phyloP scores from a whole-genome alignment of 768 basidiomycete species.

The Russula olivacea region DNA sequence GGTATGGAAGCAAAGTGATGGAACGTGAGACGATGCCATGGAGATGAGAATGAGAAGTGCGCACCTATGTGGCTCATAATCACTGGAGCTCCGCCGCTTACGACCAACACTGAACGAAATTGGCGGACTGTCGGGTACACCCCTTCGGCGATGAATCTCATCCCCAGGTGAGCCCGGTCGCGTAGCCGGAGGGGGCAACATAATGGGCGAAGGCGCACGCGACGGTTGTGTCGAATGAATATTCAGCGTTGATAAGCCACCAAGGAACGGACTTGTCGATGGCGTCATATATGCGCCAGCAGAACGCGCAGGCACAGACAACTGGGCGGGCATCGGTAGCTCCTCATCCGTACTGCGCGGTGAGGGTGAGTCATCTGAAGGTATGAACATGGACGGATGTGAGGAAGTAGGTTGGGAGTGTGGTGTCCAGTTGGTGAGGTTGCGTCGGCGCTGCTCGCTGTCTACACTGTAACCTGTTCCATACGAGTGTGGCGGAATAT shows the following conservation, averaged over 20 bases:
- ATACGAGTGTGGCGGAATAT: slow-evolving; percentile 29
- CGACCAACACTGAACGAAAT: slow-evolving; percentile 25
- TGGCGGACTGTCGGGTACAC: slow-evolving; percentile 37
- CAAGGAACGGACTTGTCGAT: slow-evolving; percentile 75
- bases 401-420: slow-evolving; percentile 33
- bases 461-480: slow-evolving; percentile 32
- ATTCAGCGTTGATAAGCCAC: slow-evolving; percentile 67
- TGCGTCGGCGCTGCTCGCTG: slow-evolving; percentile 31
- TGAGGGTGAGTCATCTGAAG: slow-evolving; percentile 56
- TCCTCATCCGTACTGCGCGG: slow-evolving; percentile 65
- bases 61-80: slow-evolving; percentile 24
- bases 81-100: slow-evolving; percentile 32
- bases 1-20: background rate
- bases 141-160: slow-evolving; percentile 27
- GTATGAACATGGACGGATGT: slow-evolving; percentile 22
- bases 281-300: slow-evolving; percentile 45
- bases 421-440: slow-evolving; percentile 6
- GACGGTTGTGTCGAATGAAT: slow-evolving; percentile 66
- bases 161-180: slow-evolving; percentile 36
- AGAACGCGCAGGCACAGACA: slow-evolving; percentile 25
- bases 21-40: slow-evolving; percentile 19
- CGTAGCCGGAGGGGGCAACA: slow-evolving; percentile 49
- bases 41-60: slow-evolving; percentile 24
- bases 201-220: slow-evolving; percentile 66
- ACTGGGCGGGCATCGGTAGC: slow-evolving; percentile 32